phyloP scores from a whole-genome alignment of 345 rosid species.

The Cardamine chenopodiifolia region DNA sequence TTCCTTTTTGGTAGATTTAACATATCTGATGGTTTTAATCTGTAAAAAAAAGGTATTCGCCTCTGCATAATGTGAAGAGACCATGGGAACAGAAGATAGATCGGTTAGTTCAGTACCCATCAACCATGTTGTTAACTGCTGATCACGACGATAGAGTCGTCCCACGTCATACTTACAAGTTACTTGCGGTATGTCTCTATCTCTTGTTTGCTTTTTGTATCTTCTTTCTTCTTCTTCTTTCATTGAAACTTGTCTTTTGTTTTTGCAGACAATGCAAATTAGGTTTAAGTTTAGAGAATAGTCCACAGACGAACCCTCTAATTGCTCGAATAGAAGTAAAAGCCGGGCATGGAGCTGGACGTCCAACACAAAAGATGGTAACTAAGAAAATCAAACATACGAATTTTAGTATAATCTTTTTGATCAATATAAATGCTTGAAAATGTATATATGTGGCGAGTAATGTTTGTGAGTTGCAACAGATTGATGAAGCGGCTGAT shows the following conservation, averaged over 20 bases:
- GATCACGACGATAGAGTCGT: conserved; percentile 97
- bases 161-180: conserved; percentile 80
- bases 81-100: conserved; percentile 75
- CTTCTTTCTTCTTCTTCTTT: conserved; percentile 1
- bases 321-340: conserved; percentile 86
- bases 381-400: not conserved
- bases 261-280: conserved; percentile 81
- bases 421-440: not conserved
- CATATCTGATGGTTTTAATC: conserved; percentile 11
- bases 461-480: conserved; percentile 34
- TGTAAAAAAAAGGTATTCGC: conserved; percentile 69
- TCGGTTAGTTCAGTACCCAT: conserved; percentile 63
- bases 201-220: conserved; percentile 21
- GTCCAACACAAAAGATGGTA: conserved; percentile 83
- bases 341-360: conserved; percentile 96
- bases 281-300: conserved; percentile 67
- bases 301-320: conserved; percentile 86
- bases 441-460: not conserved
- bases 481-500: conserved; percentile 91
- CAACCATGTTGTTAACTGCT: conserved; percentile 93
- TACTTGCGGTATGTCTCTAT: conserved; percentile 71
- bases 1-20: not conserved
- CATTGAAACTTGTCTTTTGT: not conserved
- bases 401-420: not conserved
- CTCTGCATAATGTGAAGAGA: conserved; percentile 88